phyloP scores from a whole-genome alignment of 805 yeast genomes.

The Myxozyma kluyveri region DNA sequence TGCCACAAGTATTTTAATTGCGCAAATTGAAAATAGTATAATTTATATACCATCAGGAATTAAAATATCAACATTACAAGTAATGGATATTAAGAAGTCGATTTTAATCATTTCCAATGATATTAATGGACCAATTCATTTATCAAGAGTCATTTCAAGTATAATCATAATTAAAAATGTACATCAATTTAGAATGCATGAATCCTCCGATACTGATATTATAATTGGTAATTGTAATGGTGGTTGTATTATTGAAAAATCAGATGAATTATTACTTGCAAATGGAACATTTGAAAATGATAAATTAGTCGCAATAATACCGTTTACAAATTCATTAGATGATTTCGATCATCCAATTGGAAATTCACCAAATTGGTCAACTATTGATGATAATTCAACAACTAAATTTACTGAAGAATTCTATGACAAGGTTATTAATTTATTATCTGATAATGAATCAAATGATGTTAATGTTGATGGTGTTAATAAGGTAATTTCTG shows the following conservation, averaged over 20 bases:
- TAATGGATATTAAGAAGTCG: conserved; percentile 6
- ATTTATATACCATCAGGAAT: conserved; percentile 5
- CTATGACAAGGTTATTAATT: not conserved
- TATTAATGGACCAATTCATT: conserved; percentile 21
- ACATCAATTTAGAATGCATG: conserved; percentile 26
- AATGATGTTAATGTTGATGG: not conserved
- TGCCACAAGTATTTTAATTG: conserved; percentile 1
- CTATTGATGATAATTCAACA: conserved; percentile 14
- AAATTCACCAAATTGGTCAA: conserved; percentile 13
- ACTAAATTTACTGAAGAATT: conserved; percentile 12
- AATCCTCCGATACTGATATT: conserved; percentile 13
- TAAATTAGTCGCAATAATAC: not conserved
- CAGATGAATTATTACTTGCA: conserved; percentile 16
- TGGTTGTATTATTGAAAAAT: conserved; percentile 20
- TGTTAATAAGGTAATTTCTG: not conserved
- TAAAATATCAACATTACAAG: conserved; percentile 12
- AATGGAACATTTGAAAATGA: not conserved
- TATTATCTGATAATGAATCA: not conserved
- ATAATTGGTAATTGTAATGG: conserved; percentile 4
- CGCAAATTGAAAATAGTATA: conserved; percentile 8
- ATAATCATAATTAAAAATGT: conserved; percentile 9
- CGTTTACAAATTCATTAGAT: conserved; percentile 17
- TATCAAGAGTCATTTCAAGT: conserved; percentile 10
- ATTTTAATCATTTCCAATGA: conserved; percentile 9
- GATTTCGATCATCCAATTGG: conserved; percentile 37